These are phyloP conservation scores for Pseudofabraea citricarpa DNA, from an alignment of 2,329 filamentous ascomycete genomes.

Conservation along the genomic window DNA sequence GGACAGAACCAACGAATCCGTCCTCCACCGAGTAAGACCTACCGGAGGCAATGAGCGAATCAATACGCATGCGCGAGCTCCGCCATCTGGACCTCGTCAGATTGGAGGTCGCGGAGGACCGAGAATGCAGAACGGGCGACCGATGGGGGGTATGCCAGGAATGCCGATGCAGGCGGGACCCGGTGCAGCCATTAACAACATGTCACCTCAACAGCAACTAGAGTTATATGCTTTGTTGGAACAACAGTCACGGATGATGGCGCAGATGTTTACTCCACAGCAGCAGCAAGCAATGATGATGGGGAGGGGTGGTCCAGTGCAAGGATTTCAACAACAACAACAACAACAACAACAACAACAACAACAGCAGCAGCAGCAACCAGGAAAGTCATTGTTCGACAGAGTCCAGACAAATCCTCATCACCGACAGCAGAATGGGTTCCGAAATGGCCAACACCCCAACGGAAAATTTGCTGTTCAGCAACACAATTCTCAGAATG, in stretches of 20 bases:
- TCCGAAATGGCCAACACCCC: conserved; percentile 13
- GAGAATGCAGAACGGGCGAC: conserved; percentile 42
- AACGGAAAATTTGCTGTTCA: conserved; percentile 13
- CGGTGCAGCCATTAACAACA: conserved; percentile 40
- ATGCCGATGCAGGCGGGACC: conserved; percentile 34
- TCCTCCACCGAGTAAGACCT: conserved; percentile 74
- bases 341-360: conserved; percentile 35
- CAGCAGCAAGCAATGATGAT: conserved; percentile 50
- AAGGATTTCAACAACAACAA: conserved; percentile 46
- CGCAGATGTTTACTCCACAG: conserved; percentile 52
- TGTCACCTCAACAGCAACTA: conserved; percentile 66
- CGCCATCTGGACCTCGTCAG: conserved; percentile 66
- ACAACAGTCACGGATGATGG: conserved; percentile 84
- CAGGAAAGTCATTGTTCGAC: conserved; percentile 69
- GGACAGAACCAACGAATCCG: conserved; percentile 71
- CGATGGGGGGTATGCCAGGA: conserved; percentile 37
- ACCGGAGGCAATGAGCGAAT: conserved; percentile 73
- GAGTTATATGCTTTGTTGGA: conserved; percentile 74
- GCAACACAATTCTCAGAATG: conserved; percentile 6
- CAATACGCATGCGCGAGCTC: conserved; percentile 68
- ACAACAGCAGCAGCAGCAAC: too few relatives aligned
- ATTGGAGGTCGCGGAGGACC: conserved; percentile 28
- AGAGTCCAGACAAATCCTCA: conserved; percentile 50
- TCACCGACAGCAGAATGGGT: conserved; percentile 15
- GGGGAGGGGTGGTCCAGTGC: conserved; percentile 44